These are phyloP conservation scores for Dactylellina parvicollis DNA, from an alignment of 2,329 filamentous ascomycete species.

Conservation along the genomic window DNA sequence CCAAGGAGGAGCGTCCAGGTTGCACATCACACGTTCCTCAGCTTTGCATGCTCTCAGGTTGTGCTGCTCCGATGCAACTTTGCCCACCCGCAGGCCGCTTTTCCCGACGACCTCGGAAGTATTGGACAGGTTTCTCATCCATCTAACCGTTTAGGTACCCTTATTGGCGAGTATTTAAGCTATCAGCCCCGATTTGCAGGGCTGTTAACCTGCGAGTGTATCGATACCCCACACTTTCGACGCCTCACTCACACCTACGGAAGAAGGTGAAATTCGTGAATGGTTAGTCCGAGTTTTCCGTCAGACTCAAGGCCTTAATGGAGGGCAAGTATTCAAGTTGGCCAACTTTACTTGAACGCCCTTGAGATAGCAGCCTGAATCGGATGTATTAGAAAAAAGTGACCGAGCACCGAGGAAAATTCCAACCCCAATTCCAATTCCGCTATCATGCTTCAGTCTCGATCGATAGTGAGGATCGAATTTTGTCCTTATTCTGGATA, in stretches of 20 bases:
- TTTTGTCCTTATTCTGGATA: too few relatives aligned
- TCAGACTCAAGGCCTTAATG: too few relatives aligned
- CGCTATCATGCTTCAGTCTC: too few relatives aligned
- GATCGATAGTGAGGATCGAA: too few relatives aligned
- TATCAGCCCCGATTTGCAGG: neutral
- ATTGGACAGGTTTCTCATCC: constrained; percentile 13
- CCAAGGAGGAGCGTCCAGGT: constrained; percentile 33
- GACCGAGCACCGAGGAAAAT: too few relatives aligned
- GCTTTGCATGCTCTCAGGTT: neutral
- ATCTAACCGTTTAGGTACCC: constrained; percentile 33
- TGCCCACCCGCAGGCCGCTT: constrained; percentile 6
- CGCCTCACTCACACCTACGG: too few relatives aligned
- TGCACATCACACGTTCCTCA: constrained; percentile 18
- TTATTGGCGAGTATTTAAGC: constrained; percentile 5
- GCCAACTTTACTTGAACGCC: too few relatives aligned
- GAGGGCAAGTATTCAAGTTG: too few relatives aligned
- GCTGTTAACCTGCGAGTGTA: constrained; percentile 1
- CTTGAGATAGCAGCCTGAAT: too few relatives aligned
- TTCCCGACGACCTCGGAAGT: constrained; percentile 34
- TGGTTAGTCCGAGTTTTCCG: too few relatives aligned
- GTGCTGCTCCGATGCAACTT: neutral
- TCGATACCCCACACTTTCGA: constrained; percentile 28
- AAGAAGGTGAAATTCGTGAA: constrained; percentile 8
- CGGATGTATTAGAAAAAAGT: too few relatives aligned
- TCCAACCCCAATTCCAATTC: too few relatives aligned